Evolutionary conservation across 2,329 filamentous ascomycete species (phyloP).

Genomic region (Aureobasidium mangrovei): DNA sequence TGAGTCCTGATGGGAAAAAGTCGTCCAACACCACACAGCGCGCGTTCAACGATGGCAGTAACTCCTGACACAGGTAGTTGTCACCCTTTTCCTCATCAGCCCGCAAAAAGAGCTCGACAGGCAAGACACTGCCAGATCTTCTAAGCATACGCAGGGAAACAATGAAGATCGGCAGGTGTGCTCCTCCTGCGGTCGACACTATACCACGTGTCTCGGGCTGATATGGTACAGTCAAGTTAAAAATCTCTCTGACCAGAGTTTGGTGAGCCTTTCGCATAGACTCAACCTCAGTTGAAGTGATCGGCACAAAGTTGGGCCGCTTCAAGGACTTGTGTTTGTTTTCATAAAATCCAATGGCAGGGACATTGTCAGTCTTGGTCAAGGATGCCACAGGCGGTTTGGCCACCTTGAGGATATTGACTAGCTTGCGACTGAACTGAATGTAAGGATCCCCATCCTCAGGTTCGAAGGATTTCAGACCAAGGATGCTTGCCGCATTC

Average conservation of each 20-base stretch:
- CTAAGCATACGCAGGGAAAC: conserved; percentile 31
- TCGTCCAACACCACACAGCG: conserved; percentile 36
- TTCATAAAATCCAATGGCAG: conserved; percentile 6
- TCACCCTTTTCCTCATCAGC: conserved; percentile 33
- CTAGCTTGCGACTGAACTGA: conserved; percentile 11
- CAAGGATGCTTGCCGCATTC: conserved; percentile 11
- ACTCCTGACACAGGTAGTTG: conserved; percentile 33
- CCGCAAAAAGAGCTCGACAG: conserved; percentile 39
- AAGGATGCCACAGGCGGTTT: conserved; percentile 8
- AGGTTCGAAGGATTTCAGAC: conserved; percentile 2
- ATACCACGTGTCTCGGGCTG: conserved; percentile 9
- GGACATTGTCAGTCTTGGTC: conserved; percentile 7
- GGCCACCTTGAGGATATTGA: conserved; percentile 6
- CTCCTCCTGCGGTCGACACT: conserved; percentile 12
- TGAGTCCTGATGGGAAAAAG: conserved; percentile 25
- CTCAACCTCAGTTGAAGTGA: background rate
- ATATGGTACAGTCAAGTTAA: conserved; percentile 4
- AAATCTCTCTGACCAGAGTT: background rate
- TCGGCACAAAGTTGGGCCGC: conserved; percentile 7
- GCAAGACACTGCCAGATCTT: conserved; percentile 34
- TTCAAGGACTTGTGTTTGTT: conserved; percentile 5
- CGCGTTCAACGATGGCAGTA: conserved; percentile 37
- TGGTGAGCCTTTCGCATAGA: conserved; percentile 8
- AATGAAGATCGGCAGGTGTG: conserved; percentile 12
- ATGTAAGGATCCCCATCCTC: conserved; percentile 5